Evolutionary conservation across 2,329 filamentous ascomycete species (phyloP).

Genomic region (Magnaporthiopsis poae): DNA sequence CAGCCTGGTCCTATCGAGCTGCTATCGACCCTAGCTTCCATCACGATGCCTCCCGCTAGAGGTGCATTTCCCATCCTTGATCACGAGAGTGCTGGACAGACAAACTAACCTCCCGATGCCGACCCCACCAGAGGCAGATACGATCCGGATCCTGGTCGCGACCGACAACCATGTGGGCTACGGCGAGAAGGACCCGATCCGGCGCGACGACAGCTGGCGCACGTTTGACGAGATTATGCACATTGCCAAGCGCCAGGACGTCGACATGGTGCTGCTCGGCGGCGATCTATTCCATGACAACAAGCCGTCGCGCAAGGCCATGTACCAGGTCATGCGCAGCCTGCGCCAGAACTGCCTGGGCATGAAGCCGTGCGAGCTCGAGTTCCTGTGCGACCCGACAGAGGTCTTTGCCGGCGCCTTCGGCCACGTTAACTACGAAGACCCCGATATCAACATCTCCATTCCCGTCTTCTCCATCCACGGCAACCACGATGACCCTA

Average conservation of each 20-base stretch:
- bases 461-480: slow-evolving; percentile 98
- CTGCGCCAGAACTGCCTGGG: slow-evolving; percentile 88
- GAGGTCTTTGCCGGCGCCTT: slow-evolving; percentile 86
- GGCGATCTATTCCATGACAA: slow-evolving; percentile 98
- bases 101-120: neutral
- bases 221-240: slow-evolving; percentile 94
- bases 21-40: neutral
- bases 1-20: neutral
- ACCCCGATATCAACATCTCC: slow-evolving; percentile 90
- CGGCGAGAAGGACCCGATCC: slow-evolving; percentile 81
- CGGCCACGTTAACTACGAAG: slow-evolving; percentile 93
- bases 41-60: neutral
- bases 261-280: slow-evolving; percentile 93
- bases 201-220: slow-evolving; percentile 95
- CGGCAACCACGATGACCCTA: slow-evolving; percentile 95
- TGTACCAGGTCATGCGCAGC: slow-evolving; percentile 96
- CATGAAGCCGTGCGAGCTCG: slow-evolving; percentile 87
- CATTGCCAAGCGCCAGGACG: slow-evolving; percentile 71
- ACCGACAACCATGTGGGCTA: slow-evolving; percentile 98
- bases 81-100: neutral
- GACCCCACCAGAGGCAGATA: slow-evolving; percentile 47
- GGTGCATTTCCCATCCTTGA: neutral
- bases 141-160: slow-evolving; percentile 84
- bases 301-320: slow-evolving; percentile 85
- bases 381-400: slow-evolving; percentile 86